Percentiles rank a stretch among this genome's conserved stretches.
phyloP scores from a whole-genome alignment of 768 basidiomycete genomes.

The Lenzites betulinus region DNA sequence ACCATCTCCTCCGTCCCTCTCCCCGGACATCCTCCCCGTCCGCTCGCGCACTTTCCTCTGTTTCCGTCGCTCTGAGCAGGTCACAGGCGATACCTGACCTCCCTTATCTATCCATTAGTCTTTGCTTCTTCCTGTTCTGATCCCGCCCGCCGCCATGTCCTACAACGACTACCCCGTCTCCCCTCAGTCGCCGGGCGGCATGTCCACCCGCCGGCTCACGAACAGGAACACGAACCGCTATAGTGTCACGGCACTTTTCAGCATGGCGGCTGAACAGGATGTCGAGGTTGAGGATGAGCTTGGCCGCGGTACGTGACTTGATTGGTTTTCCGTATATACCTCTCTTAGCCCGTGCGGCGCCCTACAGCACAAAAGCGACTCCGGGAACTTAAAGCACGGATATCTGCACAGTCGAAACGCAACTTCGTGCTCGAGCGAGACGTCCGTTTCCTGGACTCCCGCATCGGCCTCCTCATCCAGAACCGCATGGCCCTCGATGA shows the following conservation, averaged over 20 bases:
- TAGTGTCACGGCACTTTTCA: conserved; percentile 93
- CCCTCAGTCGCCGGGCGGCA: conserved; percentile 57
- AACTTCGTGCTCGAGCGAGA: conserved; percentile 99
- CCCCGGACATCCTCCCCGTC: not conserved
- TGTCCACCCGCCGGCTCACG: conserved; percentile 74
- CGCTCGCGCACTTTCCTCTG: not conserved
- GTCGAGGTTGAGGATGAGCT: conserved; percentile 97
- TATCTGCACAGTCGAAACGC: conserved; percentile 99
- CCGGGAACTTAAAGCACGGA: conserved; percentile 93
- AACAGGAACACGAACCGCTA: conserved; percentile 96
- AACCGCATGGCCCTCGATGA: conserved; percentile 98
- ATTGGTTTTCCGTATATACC: not conserved
- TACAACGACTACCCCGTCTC: conserved; percentile 31
- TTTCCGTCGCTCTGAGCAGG: conserved; percentile 23
- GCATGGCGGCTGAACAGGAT: conserved; percentile 98
- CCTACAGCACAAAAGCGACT: conserved; percentile 90
- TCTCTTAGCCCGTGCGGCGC: conserved; percentile 5
- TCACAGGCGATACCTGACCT: conserved; percentile 24
- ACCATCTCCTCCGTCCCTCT: conserved; percentile 5
- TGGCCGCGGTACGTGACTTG: conserved; percentile 70
- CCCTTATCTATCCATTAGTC: conserved; percentile 10
- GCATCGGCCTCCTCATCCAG: conserved; percentile 96
- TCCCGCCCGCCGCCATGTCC: conserved; percentile 28
- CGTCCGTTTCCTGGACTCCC: conserved; percentile 95
- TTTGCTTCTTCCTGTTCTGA: conserved; percentile 16